Percentiles rank a stretch among this genome's conserved stretches.
phyloP scores from a whole-genome alignment of 192 early-diverging fungal genomes.

The Rhizoclosmatium sp. region DNA sequence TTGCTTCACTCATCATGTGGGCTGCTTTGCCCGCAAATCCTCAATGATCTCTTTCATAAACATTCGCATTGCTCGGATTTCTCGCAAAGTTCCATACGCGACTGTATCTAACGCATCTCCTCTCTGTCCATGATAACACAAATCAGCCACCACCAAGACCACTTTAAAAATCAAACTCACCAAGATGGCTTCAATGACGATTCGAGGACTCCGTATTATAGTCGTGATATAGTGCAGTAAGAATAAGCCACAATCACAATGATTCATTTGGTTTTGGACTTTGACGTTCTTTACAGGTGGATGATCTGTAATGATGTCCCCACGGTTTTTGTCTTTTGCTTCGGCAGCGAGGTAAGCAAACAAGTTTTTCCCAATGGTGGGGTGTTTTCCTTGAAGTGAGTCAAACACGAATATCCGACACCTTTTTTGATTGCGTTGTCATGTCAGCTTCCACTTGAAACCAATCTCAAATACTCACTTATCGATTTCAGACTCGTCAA shows the following conservation, averaged over 20 bases:
- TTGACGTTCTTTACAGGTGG: constrained; percentile 64
- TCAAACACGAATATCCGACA: constrained; percentile 71
- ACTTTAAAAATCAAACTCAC: constrained; percentile 16
- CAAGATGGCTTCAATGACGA: constrained; percentile 2
- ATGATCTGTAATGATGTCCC: not conserved
- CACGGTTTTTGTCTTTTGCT: constrained; percentile 48
- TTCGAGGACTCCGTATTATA: constrained; percentile 63
- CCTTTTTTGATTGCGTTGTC: constrained; percentile 3
- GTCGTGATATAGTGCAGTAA: constrained; percentile 80
- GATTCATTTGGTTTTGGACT: constrained; percentile 78
- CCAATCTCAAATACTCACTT: not conserved
- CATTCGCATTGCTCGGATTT: constrained; percentile 27
- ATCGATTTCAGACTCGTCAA: not conserved
- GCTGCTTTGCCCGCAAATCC: not conserved
- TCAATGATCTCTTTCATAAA: constrained; percentile 25
- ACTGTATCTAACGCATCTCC: constrained; percentile 3
- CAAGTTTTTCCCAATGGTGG: constrained; percentile 46
- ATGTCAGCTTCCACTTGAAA: not conserved
- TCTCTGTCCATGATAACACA: not conserved
- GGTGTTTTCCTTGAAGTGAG: constrained; percentile 63
- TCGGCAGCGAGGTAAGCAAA: constrained; percentile 49
- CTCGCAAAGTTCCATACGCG: constrained; percentile 25
- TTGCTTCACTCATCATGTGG: too few species aligned
- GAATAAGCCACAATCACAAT: constrained; percentile 90
- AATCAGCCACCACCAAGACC: not conserved